A percentile compares a stretch with the other conserved stretches of the same genome.
Conservation (phyloP, 371 early-diverging fungal genomes). For the Lichtheimia ornata region DNA sequence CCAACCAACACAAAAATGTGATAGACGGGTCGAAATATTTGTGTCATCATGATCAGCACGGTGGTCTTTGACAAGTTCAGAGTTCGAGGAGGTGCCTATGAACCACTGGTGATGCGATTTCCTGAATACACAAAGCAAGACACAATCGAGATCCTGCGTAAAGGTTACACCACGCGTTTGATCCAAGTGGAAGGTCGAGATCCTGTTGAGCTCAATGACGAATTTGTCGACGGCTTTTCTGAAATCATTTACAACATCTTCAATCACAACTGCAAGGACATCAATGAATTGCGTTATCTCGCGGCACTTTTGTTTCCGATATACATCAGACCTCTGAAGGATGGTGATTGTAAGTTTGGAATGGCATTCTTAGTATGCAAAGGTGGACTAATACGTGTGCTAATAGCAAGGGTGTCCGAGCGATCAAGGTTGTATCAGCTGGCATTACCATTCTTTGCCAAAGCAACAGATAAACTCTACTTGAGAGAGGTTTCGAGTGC, state of each 20-base stretch:
- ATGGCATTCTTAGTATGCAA: background rate
- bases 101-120: constrained; percentile 70
- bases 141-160: constrained; percentile 64
- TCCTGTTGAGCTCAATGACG: constrained; percentile 44
- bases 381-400: background rate
- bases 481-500: constrained; percentile 82
- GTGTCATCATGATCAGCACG: constrained; percentile 71
- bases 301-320: constrained; percentile 78
- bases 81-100: constrained; percentile 63
- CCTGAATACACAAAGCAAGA: constrained; percentile 74
- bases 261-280: constrained; percentile 74
- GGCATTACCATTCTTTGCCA: constrained; percentile 77
- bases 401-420: constrained; percentile 52
- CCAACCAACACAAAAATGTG: background rate
- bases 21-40: constrained; percentile 64
- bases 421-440: constrained; percentile 68
- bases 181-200: constrained; percentile 21
- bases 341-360: constrained; percentile 59
- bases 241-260: constrained; percentile 78
- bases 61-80: constrained; percentile 84
- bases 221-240: constrained; percentile 68
- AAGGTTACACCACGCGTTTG: constrained; percentile 10
- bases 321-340: constrained; percentile 77
- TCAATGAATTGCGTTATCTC: constrained; percentile 85
- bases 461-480: constrained; percentile 80